Evolutionary conservation across 2,329 filamentous ascomycete genomes (phyloP).

Genomic region (Penicillium sp.): DNA sequence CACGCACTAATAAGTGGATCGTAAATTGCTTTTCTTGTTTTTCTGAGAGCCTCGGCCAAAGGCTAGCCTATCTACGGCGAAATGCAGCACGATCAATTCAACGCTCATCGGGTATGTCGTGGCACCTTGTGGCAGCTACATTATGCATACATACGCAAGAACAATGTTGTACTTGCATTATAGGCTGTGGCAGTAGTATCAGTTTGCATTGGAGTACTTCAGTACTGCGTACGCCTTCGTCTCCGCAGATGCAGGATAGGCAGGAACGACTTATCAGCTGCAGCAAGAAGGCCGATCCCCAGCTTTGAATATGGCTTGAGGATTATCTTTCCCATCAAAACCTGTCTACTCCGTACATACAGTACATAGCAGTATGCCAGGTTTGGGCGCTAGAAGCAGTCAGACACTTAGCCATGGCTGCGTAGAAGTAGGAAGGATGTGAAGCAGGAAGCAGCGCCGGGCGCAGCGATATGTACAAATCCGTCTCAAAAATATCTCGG

Average conservation of each 20-base stretch:
- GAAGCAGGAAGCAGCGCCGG: no score
- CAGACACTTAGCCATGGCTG: no score
- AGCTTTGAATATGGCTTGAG: background rate
- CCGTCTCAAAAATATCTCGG: no score
- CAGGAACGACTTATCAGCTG: conserved; percentile 18
- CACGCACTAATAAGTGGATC: conserved; percentile 20
- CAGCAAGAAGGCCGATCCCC: background rate
- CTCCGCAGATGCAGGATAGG: conserved; percentile 4
- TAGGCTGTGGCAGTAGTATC: background rate
- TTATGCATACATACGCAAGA: background rate
- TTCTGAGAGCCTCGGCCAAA: conserved; percentile 18
- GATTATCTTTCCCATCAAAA: background rate
- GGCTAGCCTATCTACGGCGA: conserved; percentile 4
- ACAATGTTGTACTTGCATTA: background rate
- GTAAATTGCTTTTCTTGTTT: conserved; percentile 17
- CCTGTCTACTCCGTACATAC: no score
- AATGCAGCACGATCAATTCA: background rate
- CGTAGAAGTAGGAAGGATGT: no score
- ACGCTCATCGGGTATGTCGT: conserved; percentile 1
- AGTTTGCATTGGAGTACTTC: background rate
- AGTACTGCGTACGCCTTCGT: no score
- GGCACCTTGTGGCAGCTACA: conserved; percentile 1
- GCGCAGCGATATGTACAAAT: no score
- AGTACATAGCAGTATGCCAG: no score
- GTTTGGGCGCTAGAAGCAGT: no score